A percentile compares a stretch with the other conserved stretches of the same genome.
Evolutionary conservation across 768 basidiomycete genomes (phyloP).

Genomic region (Lactarius deliciosus): DNA sequence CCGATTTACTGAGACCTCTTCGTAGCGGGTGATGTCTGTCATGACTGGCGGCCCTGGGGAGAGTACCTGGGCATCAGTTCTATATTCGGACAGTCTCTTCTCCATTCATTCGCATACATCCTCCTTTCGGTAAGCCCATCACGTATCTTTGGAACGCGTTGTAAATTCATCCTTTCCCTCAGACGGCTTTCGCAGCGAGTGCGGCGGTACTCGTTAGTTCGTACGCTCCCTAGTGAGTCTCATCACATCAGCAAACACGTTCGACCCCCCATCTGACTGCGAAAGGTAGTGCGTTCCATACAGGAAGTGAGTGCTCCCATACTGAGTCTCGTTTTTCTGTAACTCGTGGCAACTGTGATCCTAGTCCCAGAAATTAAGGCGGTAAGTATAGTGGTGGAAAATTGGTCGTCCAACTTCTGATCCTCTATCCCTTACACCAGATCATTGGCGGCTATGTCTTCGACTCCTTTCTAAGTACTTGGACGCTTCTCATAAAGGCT

Average conservation of each 20-base stretch:
- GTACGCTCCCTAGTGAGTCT: slow-evolving; percentile 69
- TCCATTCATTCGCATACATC: slow-evolving; percentile 67
- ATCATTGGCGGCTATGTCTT: slow-evolving; percentile 85
- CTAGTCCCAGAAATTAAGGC: slow-evolving; percentile 80
- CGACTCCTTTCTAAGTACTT: slow-evolving; percentile 80
- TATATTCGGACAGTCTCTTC: slow-evolving; percentile 58
- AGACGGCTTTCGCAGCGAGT: slow-evolving; percentile 63
- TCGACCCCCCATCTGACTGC: slow-evolving; percentile 5
- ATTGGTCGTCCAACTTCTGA: neutral
- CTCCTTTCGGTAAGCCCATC: slow-evolving; percentile 53
- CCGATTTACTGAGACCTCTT: slow-evolving; percentile 15
- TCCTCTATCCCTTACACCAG: slow-evolving; percentile 37
- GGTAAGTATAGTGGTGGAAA: slow-evolving; percentile 39
- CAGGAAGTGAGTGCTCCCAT: slow-evolving; percentile 59
- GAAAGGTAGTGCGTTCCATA: slow-evolving; percentile 63
- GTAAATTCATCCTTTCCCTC: slow-evolving; percentile 3
- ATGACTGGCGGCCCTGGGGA: slow-evolving; percentile 70
- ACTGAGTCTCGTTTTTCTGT: neutral
- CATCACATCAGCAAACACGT: neutral
- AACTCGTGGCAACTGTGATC: neutral
- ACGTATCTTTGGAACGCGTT: neutral
- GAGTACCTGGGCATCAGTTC: slow-evolving; percentile 52
- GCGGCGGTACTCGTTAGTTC: slow-evolving; percentile 61
- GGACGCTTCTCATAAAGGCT: slow-evolving; percentile 84
- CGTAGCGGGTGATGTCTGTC: slow-evolving; percentile 64